Conservation (phyloP, 2,329 filamentous ascomycete genomes). For the Rutstroemia sp. region DNA sequence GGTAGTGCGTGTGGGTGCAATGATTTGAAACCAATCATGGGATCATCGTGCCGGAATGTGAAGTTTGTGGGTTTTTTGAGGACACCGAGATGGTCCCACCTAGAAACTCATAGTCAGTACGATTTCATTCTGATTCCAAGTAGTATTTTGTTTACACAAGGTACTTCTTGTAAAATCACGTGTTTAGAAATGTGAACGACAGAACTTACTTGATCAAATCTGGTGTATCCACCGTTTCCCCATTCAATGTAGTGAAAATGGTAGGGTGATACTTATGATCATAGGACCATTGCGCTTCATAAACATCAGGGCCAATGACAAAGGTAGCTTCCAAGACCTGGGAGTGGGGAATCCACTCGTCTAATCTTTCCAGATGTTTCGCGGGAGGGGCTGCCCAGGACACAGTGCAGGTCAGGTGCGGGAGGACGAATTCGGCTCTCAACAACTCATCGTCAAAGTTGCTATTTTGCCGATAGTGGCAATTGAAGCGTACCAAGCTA, state of each 20-base stretch:
- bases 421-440: constrained; percentile 43
- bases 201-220: constrained; percentile 40
- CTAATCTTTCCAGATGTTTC: constrained; percentile 40
- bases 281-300: constrained; percentile 40
- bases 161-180: too few relatives aligned
- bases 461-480: constrained; percentile 45
- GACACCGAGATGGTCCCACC: constrained; percentile 31
- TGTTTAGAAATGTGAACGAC: neutral
- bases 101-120: neutral
- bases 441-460: constrained; percentile 45
- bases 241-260: constrained; percentile 40
- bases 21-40: constrained; percentile 39
- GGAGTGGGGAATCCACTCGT: constrained; percentile 47
- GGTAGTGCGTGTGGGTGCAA: constrained; percentile 18
- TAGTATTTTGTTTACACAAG: too few relatives aligned
- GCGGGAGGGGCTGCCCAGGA: constrained; percentile 44
- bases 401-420: constrained; percentile 44
- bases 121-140: too few relatives aligned
- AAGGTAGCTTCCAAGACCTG: constrained; percentile 47
- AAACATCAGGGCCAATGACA: constrained; percentile 42
- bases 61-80: constrained; percentile 34
- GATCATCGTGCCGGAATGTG: constrained; percentile 44
- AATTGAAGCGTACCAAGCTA: constrained; percentile 45
- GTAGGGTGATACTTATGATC: constrained; percentile 40
- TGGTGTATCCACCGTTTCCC: constrained; percentile 40